Evolutionary conservation across 192 early-diverging fungal species (phyloP).

Genomic region (Ramicandelaber brevisporus): DNA sequence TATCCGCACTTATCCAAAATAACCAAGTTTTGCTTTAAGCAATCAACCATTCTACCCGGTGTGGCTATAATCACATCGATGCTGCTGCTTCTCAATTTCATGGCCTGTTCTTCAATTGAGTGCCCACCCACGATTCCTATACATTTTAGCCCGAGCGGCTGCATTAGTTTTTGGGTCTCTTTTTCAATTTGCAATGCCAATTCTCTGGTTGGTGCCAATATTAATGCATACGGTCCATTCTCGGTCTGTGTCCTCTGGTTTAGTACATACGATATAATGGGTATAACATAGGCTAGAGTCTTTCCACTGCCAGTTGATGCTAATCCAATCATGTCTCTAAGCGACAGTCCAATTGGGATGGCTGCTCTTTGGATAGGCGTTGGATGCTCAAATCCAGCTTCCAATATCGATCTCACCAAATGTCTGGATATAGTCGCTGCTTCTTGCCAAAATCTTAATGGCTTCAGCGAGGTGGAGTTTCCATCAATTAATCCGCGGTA

Average conservation of each 20-base stretch:
- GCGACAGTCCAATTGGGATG: constrained; percentile 84
- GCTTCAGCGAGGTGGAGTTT: constrained; percentile 66
- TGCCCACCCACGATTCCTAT: constrained; percentile 70
- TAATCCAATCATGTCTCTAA: constrained; percentile 69
- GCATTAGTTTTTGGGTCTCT: constrained; percentile 75
- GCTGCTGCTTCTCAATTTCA: constrained; percentile 69
- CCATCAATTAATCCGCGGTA: no score
- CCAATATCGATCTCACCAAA: constrained; percentile 49
- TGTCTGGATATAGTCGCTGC: constrained; percentile 32
- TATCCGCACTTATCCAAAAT: constrained; percentile 86
- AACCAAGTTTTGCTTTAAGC: constrained; percentile 65
- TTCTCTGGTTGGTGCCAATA: constrained; percentile 91
- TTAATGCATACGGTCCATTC: constrained; percentile 77
- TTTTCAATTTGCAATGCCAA: constrained; percentile 91
- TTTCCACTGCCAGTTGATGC: constrained; percentile 88
- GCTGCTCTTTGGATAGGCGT: constrained; percentile 95
- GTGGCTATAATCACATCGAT: constrained; percentile 98
- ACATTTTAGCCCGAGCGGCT: constrained; percentile 62
- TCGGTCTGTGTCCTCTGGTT: constrained; percentile 51
- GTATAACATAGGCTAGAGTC: constrained; percentile 87
- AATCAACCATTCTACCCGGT: constrained; percentile 85
- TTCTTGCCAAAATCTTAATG: constrained; percentile 74
- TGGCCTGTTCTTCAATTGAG: constrained; percentile 65
- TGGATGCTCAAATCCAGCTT: constrained; percentile 78
- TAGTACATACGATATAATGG: constrained; percentile 76